These are phyloP conservation scores for Aspergillus quadrilineatus DNA, from an alignment of 2,329 filamentous ascomycete genomes.

Conservation along the genomic window DNA sequence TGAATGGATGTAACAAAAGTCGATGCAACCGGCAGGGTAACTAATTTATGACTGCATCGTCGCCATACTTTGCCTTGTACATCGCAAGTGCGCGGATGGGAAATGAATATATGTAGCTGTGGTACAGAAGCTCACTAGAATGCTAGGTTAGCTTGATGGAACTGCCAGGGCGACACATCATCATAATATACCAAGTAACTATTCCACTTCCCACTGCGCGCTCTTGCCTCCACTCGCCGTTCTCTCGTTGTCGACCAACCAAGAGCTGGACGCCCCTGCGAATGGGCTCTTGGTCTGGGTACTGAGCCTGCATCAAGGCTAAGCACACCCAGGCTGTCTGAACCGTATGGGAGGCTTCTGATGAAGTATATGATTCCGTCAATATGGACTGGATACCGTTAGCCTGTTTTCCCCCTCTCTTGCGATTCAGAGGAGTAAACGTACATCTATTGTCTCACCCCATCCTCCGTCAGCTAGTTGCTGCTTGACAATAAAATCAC, in stretches of 20 bases:
- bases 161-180: not conserved
- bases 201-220: not conserved
- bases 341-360: not conserved
- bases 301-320: not conserved
- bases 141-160: not conserved
- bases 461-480: slow-evolving; percentile 14
- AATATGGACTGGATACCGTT: not conserved
- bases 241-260: slow-evolving; percentile 8
- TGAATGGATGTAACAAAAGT: too few species aligned
- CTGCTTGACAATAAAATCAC: slow-evolving; percentile 10
- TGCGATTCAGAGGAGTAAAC: not conserved
- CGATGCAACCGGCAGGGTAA: too few species aligned
- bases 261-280: slow-evolving; percentile 1
- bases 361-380: not conserved
- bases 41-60: not conserved
- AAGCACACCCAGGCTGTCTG: slow-evolving; percentile 6
- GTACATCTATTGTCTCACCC: slow-evolving; percentile 3
- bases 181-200: slow-evolving; percentile 7
- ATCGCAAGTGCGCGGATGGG: slow-evolving; percentile 5
- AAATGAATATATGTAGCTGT: slow-evolving; percentile 10
- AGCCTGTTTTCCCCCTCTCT: not conserved
- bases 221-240: slow-evolving; percentile 13
- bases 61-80: slow-evolving; percentile 4
- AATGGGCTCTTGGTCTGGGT: slow-evolving; percentile 2
- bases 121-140: slow-evolving; percentile 7